Evolutionary conservation across 345 rosid species (phyloP).

Genomic region (Corchorus capsularis): DNA sequence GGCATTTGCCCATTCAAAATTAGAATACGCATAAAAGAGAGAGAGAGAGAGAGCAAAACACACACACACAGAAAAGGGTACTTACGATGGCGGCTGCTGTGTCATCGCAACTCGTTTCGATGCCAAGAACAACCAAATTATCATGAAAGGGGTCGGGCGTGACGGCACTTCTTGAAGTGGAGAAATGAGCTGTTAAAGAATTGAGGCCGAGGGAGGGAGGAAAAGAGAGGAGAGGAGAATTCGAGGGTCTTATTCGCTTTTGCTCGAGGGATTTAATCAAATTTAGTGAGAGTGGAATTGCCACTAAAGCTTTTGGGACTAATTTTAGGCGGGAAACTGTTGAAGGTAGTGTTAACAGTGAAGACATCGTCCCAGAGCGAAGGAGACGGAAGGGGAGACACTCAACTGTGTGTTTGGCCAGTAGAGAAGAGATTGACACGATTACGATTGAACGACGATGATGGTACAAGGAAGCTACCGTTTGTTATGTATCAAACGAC

Average conservation of each 20-base stretch:
- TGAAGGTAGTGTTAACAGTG: slow-evolving; percentile 33
- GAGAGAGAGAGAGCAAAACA: neutral
- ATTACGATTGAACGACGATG: neutral
- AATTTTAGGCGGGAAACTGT: slow-evolving; percentile 49
- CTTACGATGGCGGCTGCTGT: slow-evolving; percentile 95
- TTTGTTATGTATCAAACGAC: neutral
- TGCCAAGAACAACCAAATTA: slow-evolving; percentile 81
- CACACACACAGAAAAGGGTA: neutral
- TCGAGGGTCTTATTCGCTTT: slow-evolving; percentile 12
- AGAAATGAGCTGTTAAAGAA: slow-evolving; percentile 26
- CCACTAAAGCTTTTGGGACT: slow-evolving; percentile 23
- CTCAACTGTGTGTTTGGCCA: neutral
- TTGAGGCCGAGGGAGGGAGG: slow-evolving; percentile 15
- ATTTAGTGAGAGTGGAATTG: slow-evolving; percentile 21
- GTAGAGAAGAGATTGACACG: neutral
- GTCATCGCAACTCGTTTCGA: slow-evolving; percentile 97
- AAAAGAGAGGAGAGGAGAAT: slow-evolving; percentile 14
- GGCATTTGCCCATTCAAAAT: neutral
- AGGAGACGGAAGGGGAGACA: neutral
- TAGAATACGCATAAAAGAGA: neutral
- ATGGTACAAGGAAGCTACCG: neutral
- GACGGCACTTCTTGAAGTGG: slow-evolving; percentile 18
- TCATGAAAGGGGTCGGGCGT: slow-evolving; percentile 26
- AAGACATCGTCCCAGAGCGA: slow-evolving; percentile 26
- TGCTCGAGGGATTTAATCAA: slow-evolving; percentile 14